Evolutionary conservation across 2,329 filamentous ascomycete species (phyloP).

Genomic region (Pyrenochaeta sp.): DNA sequence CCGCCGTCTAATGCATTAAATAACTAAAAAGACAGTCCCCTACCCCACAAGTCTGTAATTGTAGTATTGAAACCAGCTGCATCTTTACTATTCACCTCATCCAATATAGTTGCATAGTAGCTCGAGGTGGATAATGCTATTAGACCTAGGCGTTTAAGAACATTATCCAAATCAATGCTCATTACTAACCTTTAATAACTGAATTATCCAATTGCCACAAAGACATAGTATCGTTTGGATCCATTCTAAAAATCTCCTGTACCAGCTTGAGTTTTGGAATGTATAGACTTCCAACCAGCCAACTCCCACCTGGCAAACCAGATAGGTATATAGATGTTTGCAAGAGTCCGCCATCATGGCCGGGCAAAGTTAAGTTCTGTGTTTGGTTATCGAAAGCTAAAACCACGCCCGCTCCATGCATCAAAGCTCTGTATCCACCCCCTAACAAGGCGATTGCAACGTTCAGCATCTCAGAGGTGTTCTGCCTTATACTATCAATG

Average conservation of each 20-base stretch:
- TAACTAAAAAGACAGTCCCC: conserved; percentile 76
- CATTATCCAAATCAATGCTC: neutral
- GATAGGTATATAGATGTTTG: conserved; percentile 80
- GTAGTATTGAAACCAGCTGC: conserved; percentile 68
- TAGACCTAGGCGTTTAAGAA: neutral
- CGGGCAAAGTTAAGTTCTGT: conserved; percentile 61
- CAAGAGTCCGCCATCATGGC: conserved; percentile 77
- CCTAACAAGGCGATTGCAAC: conserved; percentile 79
- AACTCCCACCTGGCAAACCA: conserved; percentile 80
- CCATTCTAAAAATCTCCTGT: conserved; percentile 57
- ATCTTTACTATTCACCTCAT: conserved; percentile 60
- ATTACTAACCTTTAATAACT: conserved; percentile 50
- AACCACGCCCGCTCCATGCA: conserved; percentile 80
- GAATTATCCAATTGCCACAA: conserved; percentile 67
- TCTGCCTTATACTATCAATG: conserved; percentile 63
- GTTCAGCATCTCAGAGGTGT: conserved; percentile 64
- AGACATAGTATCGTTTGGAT: conserved; percentile 44
- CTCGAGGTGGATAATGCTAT: conserved; percentile 54
- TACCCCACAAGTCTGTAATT: conserved; percentile 84
- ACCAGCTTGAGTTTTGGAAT: conserved; percentile 54
- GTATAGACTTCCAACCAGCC: conserved; percentile 78
- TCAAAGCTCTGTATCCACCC: conserved; percentile 80
- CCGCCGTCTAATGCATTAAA: conserved; percentile 58
- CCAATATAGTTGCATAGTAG: conserved; percentile 67
- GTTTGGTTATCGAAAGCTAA: conserved; percentile 78